Base-by-base conservation (phyloP, 2,329 filamentous ascomycete genomes). In the Cordyceps tenuipes region DNA sequence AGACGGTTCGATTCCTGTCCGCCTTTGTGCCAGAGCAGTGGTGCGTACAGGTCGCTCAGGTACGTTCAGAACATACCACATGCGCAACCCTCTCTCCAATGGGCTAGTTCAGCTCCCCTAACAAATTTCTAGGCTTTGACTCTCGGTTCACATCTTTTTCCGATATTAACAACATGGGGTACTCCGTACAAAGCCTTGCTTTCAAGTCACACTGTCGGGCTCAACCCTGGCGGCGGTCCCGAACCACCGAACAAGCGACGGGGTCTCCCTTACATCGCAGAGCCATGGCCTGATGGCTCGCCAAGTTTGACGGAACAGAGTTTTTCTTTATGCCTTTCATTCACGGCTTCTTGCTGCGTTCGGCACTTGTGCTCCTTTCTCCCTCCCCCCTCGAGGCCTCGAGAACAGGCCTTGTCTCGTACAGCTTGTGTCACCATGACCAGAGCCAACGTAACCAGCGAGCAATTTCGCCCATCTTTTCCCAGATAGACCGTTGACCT, bases 211-310 rank as follows among this genome's bases (percentile, higher is more conserved):
- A 51, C 47, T 53, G 29, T 59, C 21, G 39, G 47, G 44, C 57
- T 59, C 49, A 15, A 52, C n/a, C 17, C 23, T 21, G 23, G 6
- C 57, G 57, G 52, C 52, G 29, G 29, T 29, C 36, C 36, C 48
- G 57, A 59, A 53, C 57, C 57, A 59, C 41, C 36, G 39, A 59
- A 59, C 17, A 47, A n/a, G 15, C 29, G 29, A 44, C 39, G 31
- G 31, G 23, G 15, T 53, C 39, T 44, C 52, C 21, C 5, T 36
- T 10, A 36, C 34, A 36, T 36, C 34, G 34, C 34, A 36, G 34
- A 10, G 3, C 13, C 34, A 36, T 36, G 12, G 9, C 34, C 34
- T 13, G 34, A 36, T 36, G 34, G 10, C 34, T 36, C 34, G 34
- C 12, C 3, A 10, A 36, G 7, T 13, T 9, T 36, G 12, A 36